Evolutionary conservation across 2,329 filamentous ascomycete genomes (phyloP), one percentile per base, ranked within the genome.

Genomic region (Penicillium sp.): DNA sequence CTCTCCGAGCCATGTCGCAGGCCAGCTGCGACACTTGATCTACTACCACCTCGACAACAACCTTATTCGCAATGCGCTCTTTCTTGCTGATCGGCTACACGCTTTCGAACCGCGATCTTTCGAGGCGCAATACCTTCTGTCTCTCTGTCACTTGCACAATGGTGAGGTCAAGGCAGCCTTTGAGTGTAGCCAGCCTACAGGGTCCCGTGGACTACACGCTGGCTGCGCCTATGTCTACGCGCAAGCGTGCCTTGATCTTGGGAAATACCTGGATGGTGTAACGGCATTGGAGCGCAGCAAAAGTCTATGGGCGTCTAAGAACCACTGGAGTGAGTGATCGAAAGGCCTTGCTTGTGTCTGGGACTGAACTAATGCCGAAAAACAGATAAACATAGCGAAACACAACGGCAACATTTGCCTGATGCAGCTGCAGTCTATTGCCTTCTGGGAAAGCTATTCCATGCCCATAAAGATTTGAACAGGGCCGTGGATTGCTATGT

Each of bases 151-250:
- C 75, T 84, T 95, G 51, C 89, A 91, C 50, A 84, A 92, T 46
- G 90, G 92, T 31, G 90, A 96, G 71, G 84, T 88, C 69, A 91
- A 91, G 69, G 91, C 92, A 13, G 93, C 95, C 11, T 93, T 90
- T 74, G 93, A 98, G 69, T 84, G 87, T 65, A 89, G 89, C 73
- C 91, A 91, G 69, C 82, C 85, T 47, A 81, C 86, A 53, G 90
- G 87, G 37, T 85, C 85, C 51, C 86, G 88, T 61, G 90, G 90
- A 23, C 80, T 83, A 31, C 91, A 98, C 75, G 72, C 96, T 26
- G 93, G 93, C 29, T 97, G 93, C 75, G 86, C 91, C 19, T 98
- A 93, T 77, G 84, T 97, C 46, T 96, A 93, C 79, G 93, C 93
- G 52, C 92, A 96, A 71, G 87, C 92, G 39, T 98, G 92, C 70